Conservation (phyloP, 352 stramenopile genomes). For the Aphanomyces cochlioides region DNA sequence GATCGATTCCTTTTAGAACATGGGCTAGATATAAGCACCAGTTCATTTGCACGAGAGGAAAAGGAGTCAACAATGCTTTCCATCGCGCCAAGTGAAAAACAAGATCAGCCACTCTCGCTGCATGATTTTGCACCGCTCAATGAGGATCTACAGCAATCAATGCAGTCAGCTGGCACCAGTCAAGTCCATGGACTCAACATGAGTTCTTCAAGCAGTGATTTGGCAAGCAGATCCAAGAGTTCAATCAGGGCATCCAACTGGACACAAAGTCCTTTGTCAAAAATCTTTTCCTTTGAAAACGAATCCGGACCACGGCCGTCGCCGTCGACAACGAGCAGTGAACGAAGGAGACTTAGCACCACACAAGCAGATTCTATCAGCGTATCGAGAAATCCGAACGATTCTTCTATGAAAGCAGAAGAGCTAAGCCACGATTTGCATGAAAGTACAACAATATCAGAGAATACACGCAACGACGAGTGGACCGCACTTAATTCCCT, state of each 20-base stretch:
- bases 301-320: too few species aligned
- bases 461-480: constrained; percentile 32
- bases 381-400: constrained; percentile 1
- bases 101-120: constrained; percentile 14
- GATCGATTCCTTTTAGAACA: constrained; percentile 78
- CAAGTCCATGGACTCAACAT: too few species aligned
- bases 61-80: neutral
- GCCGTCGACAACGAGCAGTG: too few species aligned
- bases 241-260: too few species aligned
- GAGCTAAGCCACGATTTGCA: neutral
- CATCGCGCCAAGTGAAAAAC: neutral
- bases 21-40: constrained; percentile 40
- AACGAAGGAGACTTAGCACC: too few species aligned
- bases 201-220: too few species aligned
- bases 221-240: too few species aligned
- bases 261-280: too few species aligned
- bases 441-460: constrained; percentile 1
- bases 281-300: too few species aligned
- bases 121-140: constrained; percentile 12
- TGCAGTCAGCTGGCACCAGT: neutral
- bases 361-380: too few species aligned
- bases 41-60: neutral
- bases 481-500: constrained; percentile 37
- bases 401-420: constrained; percentile 3
- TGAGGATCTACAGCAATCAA: neutral